Conservation (phyloP, 495 filamentous ascomycete species). For the Tuber microsphaerosporum region DNA sequence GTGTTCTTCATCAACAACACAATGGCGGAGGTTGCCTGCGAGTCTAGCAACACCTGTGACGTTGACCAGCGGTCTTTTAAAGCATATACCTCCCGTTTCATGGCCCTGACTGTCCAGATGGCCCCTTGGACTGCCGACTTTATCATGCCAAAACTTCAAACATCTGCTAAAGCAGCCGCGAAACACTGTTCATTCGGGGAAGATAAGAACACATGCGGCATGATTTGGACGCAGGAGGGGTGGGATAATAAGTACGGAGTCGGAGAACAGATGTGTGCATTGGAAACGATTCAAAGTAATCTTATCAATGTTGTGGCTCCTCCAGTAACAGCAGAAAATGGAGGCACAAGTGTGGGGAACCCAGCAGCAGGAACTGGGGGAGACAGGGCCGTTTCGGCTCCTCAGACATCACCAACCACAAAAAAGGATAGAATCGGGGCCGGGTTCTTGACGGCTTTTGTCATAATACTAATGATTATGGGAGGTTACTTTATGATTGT, state of each 20-base stretch:
- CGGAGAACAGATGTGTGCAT: slow-evolving; percentile 54
- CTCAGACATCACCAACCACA: slow-evolving; percentile 23
- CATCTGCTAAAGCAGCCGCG: slow-evolving; percentile 62
- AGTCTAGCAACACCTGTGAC: slow-evolving; percentile 51
- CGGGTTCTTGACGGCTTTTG: slow-evolving; percentile 42
- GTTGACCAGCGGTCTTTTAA: slow-evolving; percentile 79
- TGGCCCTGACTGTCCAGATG: slow-evolving; percentile 60
- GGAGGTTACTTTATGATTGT: slow-evolving; percentile 44
- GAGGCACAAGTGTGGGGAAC: slow-evolving; percentile 59
- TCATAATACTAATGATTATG: slow-evolving; percentile 34
- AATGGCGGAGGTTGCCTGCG: slow-evolving; percentile 62
- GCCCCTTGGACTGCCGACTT: slow-evolving; percentile 58
- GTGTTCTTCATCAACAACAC: slow-evolving; percentile 57
- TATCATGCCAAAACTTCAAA: slow-evolving; percentile 59
- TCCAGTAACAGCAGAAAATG: slow-evolving; percentile 53
- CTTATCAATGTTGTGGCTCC: slow-evolving; percentile 45
- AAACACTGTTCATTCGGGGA: slow-evolving; percentile 58
- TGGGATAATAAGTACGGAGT: slow-evolving; percentile 57
- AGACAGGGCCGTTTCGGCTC: slow-evolving; percentile 8
- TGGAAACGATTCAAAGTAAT: slow-evolving; percentile 55
- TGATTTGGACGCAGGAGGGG: slow-evolving; percentile 50
- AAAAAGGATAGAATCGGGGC: slow-evolving; percentile 44
- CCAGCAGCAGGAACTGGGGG: slow-evolving; percentile 51
- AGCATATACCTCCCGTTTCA: slow-evolving; percentile 75
- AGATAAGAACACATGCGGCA: slow-evolving; percentile 55